Evolutionary conservation across 228 moss, liverwort and hornwort genomes (phyloP).

Genomic region (Sphagnum magellanicum): DNA sequence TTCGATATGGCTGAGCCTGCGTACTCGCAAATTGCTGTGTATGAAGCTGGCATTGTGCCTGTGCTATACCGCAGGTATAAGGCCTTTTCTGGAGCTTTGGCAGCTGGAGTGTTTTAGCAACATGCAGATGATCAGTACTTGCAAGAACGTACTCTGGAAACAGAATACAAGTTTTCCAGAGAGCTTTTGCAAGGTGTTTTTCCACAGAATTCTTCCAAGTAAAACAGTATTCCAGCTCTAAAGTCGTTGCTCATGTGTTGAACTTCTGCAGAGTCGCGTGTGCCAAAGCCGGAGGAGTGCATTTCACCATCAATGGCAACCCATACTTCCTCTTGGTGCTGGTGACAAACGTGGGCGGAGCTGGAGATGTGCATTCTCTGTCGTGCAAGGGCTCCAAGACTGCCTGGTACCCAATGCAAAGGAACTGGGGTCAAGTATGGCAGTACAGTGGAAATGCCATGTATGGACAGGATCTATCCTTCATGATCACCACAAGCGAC

Average conservation of each 20-base stretch:
- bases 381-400: conserved; percentile 4
- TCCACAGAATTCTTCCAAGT: background rate
- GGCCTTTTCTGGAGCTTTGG: too few relatives aligned
- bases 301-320: conserved; percentile 11
- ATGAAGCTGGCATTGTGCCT: conserved; percentile 38
- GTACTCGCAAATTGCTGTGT: conserved; percentile 32
- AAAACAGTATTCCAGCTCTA: too few relatives aligned
- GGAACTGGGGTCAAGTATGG: conserved; percentile 21
- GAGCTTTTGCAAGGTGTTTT: conserved; percentile 15
- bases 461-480: conserved; percentile 10
- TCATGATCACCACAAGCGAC: conserved; percentile 9
- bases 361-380: conserved; percentile 9
- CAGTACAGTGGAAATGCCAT: conserved; percentile 7
- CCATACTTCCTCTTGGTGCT: conserved; percentile 12
- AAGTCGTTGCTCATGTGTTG: too few relatives aligned
- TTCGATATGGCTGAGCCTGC: conserved; percentile 60
- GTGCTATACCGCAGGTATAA: conserved; percentile 48
- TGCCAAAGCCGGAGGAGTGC: conserved; percentile 9
- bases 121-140: background rate
- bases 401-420: conserved; percentile 5
- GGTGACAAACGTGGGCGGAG: conserved; percentile 15
- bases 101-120: too few relatives aligned
- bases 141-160: too few relatives aligned
- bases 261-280: conserved; percentile 7
- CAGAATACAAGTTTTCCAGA: background rate